Evolutionary conservation across 257 asterid species (phyloP).

Genomic region (Nicotiana tomentosiformis): DNA sequence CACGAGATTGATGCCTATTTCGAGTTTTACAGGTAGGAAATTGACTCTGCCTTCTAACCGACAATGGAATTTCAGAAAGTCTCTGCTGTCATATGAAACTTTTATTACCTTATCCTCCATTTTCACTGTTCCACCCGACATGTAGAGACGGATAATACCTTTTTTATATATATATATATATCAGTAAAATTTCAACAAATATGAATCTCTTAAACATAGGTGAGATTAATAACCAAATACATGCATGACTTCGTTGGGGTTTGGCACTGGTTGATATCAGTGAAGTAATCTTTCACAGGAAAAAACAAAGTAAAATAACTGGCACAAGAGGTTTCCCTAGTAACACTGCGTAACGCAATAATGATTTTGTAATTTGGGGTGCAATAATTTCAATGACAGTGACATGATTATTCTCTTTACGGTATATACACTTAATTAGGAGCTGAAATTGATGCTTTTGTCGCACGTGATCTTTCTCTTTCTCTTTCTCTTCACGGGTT

Average conservation of each 20-base stretch:
- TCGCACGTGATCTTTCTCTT: background rate
- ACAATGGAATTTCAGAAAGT: background rate
- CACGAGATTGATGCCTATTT: background rate
- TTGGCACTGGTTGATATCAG: no score
- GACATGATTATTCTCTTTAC: background rate
- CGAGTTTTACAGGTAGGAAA: background rate
- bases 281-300: background rate
- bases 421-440: background rate
- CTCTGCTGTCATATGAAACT: background rate
- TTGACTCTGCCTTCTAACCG: background rate
- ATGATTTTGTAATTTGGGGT: background rate
- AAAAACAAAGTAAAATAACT: background rate
- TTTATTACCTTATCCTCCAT: no score
- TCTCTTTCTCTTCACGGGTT: background rate
- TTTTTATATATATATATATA: no score
- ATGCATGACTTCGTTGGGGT: background rate
- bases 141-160: no score
- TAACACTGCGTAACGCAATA: background rate
- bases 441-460: background rate
- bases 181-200: no score
- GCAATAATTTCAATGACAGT: background rate
- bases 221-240: background rate
- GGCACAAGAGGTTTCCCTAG: background rate
- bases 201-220: background rate
- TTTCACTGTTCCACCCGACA: no score